These are phyloP conservation scores for Aureobasidium sp. DNA, from an alignment of 2,329 filamentous ascomycete genomes.

Conservation along the genomic window DNA sequence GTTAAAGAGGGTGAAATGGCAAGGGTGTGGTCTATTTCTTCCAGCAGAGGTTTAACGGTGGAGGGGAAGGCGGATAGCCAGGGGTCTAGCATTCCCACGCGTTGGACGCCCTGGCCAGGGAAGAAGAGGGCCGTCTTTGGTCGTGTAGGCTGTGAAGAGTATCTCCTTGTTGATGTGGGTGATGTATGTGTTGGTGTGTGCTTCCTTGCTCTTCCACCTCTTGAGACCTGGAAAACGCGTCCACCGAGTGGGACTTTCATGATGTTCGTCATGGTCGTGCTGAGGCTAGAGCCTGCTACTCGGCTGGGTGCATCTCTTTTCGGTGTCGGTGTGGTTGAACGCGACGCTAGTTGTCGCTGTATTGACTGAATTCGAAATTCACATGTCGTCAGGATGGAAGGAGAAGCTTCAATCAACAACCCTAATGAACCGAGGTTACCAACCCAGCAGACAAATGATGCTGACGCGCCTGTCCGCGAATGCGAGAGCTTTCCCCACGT, in stretches of 20 bases:
- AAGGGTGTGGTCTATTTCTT: conserved; percentile 77
- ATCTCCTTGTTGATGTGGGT: not conserved
- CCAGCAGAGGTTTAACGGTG: conserved; percentile 67
- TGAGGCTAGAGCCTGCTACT: not conserved
- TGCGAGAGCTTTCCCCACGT: not conserved
- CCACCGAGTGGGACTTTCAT: not conserved
- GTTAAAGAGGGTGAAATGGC: conserved; percentile 61
- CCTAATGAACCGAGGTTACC: not conserved
- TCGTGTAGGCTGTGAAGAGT: not conserved
- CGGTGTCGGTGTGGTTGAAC: not conserved
- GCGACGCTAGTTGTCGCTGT: not conserved
- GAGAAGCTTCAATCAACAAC: not conserved
- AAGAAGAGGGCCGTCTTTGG: conserved; percentile 33
- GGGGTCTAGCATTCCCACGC: conserved; percentile 41
- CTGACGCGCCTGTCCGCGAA: not conserved
- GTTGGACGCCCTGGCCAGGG: conserved; percentile 33
- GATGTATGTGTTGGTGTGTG: not conserved
- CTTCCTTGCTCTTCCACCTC: not conserved
- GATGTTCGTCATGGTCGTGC: not conserved
- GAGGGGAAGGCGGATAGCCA: conserved; percentile 82
- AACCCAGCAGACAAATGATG: not conserved
- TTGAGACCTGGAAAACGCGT: not conserved
- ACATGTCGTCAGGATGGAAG: not conserved
- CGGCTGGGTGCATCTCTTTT: not conserved
- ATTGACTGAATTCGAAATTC: not conserved